Conservation (phyloP, 352 stramenopile genomes). For the Elongisporangium prolatum region DNA sequence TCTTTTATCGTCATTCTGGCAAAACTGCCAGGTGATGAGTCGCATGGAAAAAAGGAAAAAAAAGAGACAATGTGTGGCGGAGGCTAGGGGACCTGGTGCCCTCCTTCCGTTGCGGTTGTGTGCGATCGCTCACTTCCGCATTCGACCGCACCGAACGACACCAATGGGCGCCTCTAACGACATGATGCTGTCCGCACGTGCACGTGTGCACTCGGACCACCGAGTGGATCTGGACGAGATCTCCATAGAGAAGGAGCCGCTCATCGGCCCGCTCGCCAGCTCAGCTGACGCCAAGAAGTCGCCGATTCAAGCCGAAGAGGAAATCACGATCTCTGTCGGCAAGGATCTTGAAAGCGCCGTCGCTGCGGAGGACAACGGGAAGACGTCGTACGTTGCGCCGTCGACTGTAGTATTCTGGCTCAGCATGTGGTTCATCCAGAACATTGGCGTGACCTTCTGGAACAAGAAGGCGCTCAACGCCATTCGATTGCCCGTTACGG, state of each 20-base stretch:
- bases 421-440: conserved; percentile 87
- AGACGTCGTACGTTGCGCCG: conserved; percentile 64
- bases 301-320: neutral
- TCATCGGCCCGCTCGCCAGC: neutral
- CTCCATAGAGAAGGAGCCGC: neutral
- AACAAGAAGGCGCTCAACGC: conserved; percentile 91
- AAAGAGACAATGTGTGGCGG: neutral
- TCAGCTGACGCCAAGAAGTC: neutral
- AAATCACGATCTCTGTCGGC: neutral
- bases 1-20: neutral
- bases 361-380: conserved; percentile 9
- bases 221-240: neutral
- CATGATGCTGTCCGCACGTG: neutral
- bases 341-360: neutral
- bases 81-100: neutral
- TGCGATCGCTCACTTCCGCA: neutral
- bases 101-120: neutral
- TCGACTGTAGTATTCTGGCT: conserved; percentile 78
- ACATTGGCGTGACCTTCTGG: conserved; percentile 93
- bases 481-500: conserved; percentile 62
- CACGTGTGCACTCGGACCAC: neutral
- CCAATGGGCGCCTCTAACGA: neutral
- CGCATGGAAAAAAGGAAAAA: neutral
- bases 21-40: neutral
- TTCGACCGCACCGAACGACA: neutral